Conservation (phyloP, 2,329 filamentous ascomycete species). For the Harringtonia aguacate region DNA sequence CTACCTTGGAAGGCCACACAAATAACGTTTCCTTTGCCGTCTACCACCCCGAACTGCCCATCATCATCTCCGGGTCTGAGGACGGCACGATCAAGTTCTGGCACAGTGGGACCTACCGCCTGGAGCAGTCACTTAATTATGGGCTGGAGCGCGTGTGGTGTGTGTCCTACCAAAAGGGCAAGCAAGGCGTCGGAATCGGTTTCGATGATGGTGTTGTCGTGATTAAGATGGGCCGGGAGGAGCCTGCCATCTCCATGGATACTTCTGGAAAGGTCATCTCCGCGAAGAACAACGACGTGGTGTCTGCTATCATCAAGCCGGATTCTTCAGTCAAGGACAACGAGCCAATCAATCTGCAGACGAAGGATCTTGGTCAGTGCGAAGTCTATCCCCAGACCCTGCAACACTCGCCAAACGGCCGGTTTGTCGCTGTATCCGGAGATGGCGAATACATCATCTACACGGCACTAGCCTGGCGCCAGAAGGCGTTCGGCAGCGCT, state of each 20-base stretch:
- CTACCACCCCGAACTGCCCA: constrained; percentile 91
- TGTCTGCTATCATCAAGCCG: constrained; percentile 90
- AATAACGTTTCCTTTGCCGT: constrained; percentile 98
- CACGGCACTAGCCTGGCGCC: constrained; percentile 89
- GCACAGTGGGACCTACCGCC: constrained; percentile 94
- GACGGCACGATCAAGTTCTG: constrained; percentile 97
- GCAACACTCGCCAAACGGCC: constrained; percentile 85
- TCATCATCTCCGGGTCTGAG: constrained; percentile 96
- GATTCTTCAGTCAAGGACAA: constrained; percentile 82
- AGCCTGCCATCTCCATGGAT: constrained; percentile 97
- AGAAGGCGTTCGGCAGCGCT: constrained; percentile 93
- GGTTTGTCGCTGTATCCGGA: constrained; percentile 78
- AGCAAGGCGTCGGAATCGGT: constrained; percentile 88
- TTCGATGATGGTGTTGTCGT: constrained; percentile 98
- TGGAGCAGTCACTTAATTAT: constrained; percentile 94
- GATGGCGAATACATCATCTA: constrained; percentile 99
- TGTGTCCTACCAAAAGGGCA: constrained; percentile 88
- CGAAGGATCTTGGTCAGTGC: constrained; percentile 91
- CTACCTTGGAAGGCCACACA: constrained; percentile 91
- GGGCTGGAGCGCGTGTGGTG: constrained; percentile 96
- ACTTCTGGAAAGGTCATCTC: constrained; percentile 90
- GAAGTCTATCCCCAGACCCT: constrained; percentile 95
- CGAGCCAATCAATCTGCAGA: constrained; percentile 71
- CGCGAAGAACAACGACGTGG: constrained; percentile 89
- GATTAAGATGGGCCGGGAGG: constrained; percentile 93